Conservation (phyloP, 495 filamentous ascomycete genomes). For the Antarctomyces pellizariae region DNA sequence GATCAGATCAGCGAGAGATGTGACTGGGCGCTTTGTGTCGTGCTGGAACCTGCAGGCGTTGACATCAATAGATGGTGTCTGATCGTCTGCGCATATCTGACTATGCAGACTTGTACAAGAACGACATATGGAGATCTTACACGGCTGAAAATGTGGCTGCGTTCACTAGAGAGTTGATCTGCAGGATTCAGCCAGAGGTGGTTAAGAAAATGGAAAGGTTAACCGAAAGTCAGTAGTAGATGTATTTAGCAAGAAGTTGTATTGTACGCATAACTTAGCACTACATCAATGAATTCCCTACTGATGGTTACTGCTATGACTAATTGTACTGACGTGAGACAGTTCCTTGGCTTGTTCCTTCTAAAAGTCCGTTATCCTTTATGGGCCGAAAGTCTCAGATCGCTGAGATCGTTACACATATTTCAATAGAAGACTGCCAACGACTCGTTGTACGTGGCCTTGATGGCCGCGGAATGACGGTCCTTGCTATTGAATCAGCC, state of each 20-base stretch:
- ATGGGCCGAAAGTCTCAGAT: constrained; percentile 12
- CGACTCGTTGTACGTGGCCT: constrained; percentile 19
- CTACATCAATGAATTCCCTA: too few relatives aligned
- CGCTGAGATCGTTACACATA: constrained; percentile 7
- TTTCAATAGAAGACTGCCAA: constrained; percentile 4
- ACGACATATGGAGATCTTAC: constrained; percentile 16
- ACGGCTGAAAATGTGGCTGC: constrained; percentile 14
- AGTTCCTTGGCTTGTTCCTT: constrained; percentile 8
- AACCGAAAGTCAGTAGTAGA: too few relatives aligned
- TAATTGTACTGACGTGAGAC: constrained; percentile 1
- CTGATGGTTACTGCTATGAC: too few relatives aligned
- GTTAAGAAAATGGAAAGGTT: not conserved
- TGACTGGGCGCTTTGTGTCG: constrained; percentile 14
- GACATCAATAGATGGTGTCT: constrained; percentile 9
- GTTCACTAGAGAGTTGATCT: constrained; percentile 11
- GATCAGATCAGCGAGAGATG: constrained; percentile 10
- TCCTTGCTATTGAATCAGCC: constrained; percentile 23
- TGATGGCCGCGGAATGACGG: constrained; percentile 27
- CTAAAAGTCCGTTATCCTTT: constrained; percentile 12
- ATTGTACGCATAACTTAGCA: too few relatives aligned
- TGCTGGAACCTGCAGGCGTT: constrained; percentile 17
- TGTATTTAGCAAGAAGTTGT: too few relatives aligned
- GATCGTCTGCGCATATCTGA: constrained; percentile 17
- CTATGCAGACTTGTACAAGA: constrained; percentile 19
- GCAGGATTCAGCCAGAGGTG: not conserved